Percentiles rank a stretch among this genome's conserved stretches.
phyloP scores from a whole-genome alignment of 106 monocot genomes.

The Iris macrosiphon region DNA sequence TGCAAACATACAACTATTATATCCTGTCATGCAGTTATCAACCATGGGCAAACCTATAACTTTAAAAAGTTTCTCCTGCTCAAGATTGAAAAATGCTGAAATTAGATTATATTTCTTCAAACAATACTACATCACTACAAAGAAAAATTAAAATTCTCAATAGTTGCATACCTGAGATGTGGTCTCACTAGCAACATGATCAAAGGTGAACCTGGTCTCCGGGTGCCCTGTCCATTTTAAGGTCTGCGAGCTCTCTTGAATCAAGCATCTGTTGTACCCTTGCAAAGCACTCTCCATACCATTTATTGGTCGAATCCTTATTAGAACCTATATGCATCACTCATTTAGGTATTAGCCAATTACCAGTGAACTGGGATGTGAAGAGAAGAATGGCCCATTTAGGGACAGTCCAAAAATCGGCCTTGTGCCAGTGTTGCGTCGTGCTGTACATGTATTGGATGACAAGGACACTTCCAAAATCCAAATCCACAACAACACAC shows the following conservation, averaged over 20 bases:
- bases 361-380: not conserved
- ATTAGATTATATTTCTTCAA: not conserved
- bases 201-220: slow-evolving; percentile 64
- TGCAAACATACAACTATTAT: slow-evolving; percentile 84
- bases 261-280: slow-evolving; percentile 43
- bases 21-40: slow-evolving; percentile 76
- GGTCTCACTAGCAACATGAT: slow-evolving; percentile 58
- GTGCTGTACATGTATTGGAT: no score
- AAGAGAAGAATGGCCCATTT: not conserved
- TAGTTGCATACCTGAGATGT: slow-evolving; percentile 36
- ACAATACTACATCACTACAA: not conserved
- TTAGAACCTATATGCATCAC: slow-evolving; percentile 42
- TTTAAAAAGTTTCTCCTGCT: slow-evolving; percentile 65
- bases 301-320: slow-evolving; percentile 48
- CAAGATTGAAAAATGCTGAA: not conserved
- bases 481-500: no score
- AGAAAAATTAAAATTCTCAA: not conserved
- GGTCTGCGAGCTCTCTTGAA: slow-evolving; percentile 56
- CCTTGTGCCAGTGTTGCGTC: no score
- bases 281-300: slow-evolving; percentile 22
- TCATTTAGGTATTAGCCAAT: not conserved
- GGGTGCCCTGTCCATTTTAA: slow-evolving; percentile 60
- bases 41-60: slow-evolving; percentile 70
- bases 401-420: no score
- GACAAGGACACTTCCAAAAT: no score